phyloP scores from a whole-genome alignment of 208 protist species.

The Acanthamoeba lenticulata region DNA sequence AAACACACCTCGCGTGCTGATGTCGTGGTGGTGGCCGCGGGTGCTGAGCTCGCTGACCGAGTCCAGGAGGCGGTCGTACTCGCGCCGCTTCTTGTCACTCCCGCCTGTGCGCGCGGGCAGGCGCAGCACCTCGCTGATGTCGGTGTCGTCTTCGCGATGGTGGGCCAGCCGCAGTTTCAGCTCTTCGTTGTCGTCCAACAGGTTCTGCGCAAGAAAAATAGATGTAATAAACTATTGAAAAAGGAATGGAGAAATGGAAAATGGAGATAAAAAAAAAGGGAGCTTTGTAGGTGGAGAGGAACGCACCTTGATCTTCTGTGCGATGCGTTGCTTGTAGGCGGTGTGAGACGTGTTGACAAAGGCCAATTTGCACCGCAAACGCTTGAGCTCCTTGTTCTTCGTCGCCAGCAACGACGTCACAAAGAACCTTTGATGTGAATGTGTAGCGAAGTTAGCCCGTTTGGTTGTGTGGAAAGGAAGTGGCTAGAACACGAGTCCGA shows the following conservation, averaged over 20 bases:
- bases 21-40: background rate
- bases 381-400: constrained; percentile 22
- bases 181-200: background rate
- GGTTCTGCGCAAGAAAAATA: background rate
- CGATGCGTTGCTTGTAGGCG: constrained; percentile 23
- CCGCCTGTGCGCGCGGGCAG: background rate
- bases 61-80: constrained; percentile 18
- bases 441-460: too few relatives aligned
- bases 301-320: background rate
- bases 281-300: background rate
- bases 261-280: background rate
- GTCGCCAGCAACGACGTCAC: background rate
- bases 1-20: background rate
- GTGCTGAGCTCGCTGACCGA: background rate
- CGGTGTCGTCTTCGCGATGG: background rate
- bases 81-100: background rate
- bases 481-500: too few relatives aligned
- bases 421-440: background rate
- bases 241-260: background rate
- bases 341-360: background rate
- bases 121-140: background rate
- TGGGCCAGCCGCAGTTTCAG: background rate
- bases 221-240: background rate
- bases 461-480: too few relatives aligned
- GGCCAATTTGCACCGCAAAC: background rate